These are phyloP conservation scores for Clavispora carvajalis DNA, from an alignment of 805 yeast species.

Conservation along the genomic window DNA sequence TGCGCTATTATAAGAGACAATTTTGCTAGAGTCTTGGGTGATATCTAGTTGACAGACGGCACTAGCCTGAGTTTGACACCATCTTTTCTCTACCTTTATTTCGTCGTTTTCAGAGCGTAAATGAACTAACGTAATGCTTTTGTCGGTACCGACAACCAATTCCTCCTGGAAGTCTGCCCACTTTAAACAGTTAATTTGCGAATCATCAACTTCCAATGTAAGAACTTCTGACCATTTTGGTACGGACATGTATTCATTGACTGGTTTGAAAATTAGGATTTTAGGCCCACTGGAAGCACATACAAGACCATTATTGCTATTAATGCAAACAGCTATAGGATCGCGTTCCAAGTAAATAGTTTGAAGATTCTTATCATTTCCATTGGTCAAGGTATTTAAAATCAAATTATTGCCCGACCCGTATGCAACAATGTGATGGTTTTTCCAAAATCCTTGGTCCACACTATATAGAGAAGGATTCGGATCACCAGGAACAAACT, in stretches of 20 bases:
- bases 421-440: conserved; percentile 60
- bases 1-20: conserved; percentile 54
- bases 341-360: conserved; percentile 69
- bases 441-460: conserved; percentile 61
- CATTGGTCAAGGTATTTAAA: conserved; percentile 22
- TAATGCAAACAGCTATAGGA: conserved; percentile 61
- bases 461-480: conserved; percentile 51
- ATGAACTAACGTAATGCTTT: conserved; percentile 49
- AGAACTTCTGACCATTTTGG: conserved; percentile 43
- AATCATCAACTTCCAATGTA: conserved; percentile 14
- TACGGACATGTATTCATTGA: conserved; percentile 40
- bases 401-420: conserved; percentile 88
- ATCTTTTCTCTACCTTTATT: conserved; percentile 29
- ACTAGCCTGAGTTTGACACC: conserved; percentile 52
- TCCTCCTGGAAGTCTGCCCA: conserved; percentile 57
- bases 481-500: conserved; percentile 84
- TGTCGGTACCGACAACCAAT: conserved; percentile 53
- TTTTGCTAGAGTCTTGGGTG: conserved; percentile 62
- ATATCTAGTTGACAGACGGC: conserved; percentile 55
- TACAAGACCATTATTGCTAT: conserved; percentile 50
- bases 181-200: conserved; percentile 35
- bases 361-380: conserved; percentile 45
- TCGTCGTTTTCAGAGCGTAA: conserved; percentile 43
- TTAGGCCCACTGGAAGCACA: conserved; percentile 47
- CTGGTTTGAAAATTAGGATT: conserved; percentile 52